phyloP scores from a whole-genome alignment of 345 rosid species.

The Nephelium lappaceum region DNA sequence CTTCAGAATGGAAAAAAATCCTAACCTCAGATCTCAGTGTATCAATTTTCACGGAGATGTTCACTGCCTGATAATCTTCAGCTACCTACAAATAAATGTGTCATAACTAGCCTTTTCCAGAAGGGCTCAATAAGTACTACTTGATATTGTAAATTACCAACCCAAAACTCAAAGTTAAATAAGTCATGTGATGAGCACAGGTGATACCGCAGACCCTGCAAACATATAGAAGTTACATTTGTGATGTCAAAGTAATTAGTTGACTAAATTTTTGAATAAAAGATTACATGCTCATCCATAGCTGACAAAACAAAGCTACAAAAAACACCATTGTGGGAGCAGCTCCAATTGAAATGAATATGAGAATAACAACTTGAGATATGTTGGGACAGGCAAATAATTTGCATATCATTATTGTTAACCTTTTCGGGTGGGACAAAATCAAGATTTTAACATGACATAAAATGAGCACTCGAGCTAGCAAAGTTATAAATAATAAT shows the following conservation, averaged over 20 bases:
- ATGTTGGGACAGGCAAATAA: neutral
- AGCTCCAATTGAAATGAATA: too few species aligned
- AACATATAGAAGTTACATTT: slow-evolving; percentile 21
- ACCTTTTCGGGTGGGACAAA: neutral
- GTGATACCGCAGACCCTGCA: slow-evolving; percentile 89
- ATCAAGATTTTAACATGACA: neutral
- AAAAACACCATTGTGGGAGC: neutral
- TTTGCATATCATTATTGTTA: neutral
- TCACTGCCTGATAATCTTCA: slow-evolving; percentile 79
- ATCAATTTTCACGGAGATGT: slow-evolving; percentile 83
- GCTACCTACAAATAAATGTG: slow-evolving; percentile 67
- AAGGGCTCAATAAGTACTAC: slow-evolving; percentile 28
- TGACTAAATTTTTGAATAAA: neutral
- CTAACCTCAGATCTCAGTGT: slow-evolving; percentile 78
- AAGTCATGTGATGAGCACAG: slow-evolving; percentile 84
- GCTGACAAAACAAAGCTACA: neutral
- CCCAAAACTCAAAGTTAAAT: slow-evolving; percentile 90
- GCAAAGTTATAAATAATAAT: too few species aligned
- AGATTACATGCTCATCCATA: neutral
- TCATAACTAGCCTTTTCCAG: slow-evolving; percentile 27
- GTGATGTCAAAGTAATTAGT: slow-evolving; percentile 15
- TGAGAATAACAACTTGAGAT: neutral
- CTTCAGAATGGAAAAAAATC: slow-evolving; percentile 29
- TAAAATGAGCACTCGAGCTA: neutral
- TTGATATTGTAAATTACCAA: slow-evolving; percentile 53